Evolutionary conservation across 1,284 basidiomycete species (phyloP), one percentile per base, ranked within the genome.

Genomic region (Rhodotorula sp.): DNA sequence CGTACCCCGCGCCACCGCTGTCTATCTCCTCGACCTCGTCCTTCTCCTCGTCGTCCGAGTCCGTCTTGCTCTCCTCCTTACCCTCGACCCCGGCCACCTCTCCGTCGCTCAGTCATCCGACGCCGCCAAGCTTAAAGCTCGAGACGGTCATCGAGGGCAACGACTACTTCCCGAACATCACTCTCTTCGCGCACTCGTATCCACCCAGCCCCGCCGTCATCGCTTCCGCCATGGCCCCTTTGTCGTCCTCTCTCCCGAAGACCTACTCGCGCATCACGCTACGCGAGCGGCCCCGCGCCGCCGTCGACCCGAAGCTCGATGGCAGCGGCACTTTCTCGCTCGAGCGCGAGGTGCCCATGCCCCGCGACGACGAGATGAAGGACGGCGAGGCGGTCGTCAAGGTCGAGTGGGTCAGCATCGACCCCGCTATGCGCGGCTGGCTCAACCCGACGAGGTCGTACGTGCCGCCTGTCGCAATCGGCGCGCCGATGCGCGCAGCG

Each of bases 341-440:
- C 60, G 72, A 74, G 62, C 64, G 70, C 52, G 73, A 68, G 25
- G 64, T 75, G 27, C 73, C 74, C 5, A 59, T 78, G 41, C 59
- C 42, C 44, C n/a, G 46, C 17, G 70, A 66, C 41, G 64, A 70
- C 55, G 68, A 79, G 48, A 57, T 80, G 70, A 66, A 74, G 25
- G 55, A 44, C 7, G 79, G 76, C 45, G 72, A 80, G 45, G 78
- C 78, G 41, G 67, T 81, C 42, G 73, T 81, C 56, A 71, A 74
- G 46, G 79, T 80, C 59, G 78, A 81, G 68, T 80, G 78, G 64
- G 70, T 54, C 66, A 77, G 74, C 13, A 71, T 82, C 23, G 81
- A 82, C 69, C 81, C 81, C 25, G 77, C 77, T 7, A 75, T 75
- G 75, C 67, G 77, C 23, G 72, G 77, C n/a, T 78, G 77, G 77